phyloP scores from a whole-genome alignment of 371 early-diverging fungal species.

The Mortierella sp. region DNA sequence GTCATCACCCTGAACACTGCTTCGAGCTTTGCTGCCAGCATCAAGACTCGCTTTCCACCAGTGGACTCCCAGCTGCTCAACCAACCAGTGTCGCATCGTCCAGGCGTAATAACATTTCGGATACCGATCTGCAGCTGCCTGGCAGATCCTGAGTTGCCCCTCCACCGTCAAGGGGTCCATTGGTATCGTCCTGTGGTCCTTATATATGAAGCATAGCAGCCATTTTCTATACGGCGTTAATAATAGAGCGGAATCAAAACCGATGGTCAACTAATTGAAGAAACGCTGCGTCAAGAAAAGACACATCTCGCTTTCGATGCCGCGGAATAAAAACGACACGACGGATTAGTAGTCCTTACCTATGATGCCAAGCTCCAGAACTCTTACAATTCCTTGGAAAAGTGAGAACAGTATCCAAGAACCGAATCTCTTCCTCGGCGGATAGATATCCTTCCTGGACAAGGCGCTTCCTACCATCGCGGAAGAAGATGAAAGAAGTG shows the following conservation, averaged over 20 bases:
- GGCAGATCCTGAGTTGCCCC: constrained; percentile 60
- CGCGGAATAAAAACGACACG: no score
- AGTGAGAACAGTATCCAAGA: constrained; percentile 65
- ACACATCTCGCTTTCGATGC: neutral
- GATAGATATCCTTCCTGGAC: constrained; percentile 48
- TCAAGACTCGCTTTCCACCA: constrained; percentile 45
- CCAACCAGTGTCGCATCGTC: constrained; percentile 66
- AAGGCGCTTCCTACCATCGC: constrained; percentile 59
- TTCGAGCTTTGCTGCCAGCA: neutral
- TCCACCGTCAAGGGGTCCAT: constrained; percentile 36
- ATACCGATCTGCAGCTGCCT: constrained; percentile 58
- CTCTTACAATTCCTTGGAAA: constrained; percentile 71
- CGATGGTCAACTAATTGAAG: neutral
- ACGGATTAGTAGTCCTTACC: constrained; percentile 39
- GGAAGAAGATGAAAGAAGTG: neutral
- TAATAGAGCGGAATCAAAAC: no score
- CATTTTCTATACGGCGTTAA: constrained; percentile 52
- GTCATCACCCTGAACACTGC: neutral
- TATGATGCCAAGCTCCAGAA: constrained; percentile 69
- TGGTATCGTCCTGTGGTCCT: constrained; percentile 12
- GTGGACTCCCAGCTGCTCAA: constrained; percentile 49
- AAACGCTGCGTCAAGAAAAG: neutral
- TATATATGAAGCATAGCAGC: constrained; percentile 44
- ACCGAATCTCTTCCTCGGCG: constrained; percentile 55
- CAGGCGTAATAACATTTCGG: constrained; percentile 72